A percentile compares a stretch with the other conserved stretches of the same genome.
Conservation (phyloP, 139 green algal species). For the Tetraselmis chui region DNA sequence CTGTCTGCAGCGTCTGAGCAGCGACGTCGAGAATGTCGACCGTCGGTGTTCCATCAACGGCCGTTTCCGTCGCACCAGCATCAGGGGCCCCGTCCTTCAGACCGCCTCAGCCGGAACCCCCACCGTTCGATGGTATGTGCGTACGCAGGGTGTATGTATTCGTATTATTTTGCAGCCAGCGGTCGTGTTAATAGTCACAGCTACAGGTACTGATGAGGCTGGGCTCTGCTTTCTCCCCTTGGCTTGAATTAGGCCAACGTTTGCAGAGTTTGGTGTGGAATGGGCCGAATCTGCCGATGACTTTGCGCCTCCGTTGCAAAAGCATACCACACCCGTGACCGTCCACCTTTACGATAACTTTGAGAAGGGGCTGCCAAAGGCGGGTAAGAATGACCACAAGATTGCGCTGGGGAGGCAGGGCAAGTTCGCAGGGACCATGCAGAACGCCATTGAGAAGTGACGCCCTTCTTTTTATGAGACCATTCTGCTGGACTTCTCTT, state of each 20-base stretch:
- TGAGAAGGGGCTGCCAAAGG: neutral
- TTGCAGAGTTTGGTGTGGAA: neutral
- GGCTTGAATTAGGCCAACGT: neutral
- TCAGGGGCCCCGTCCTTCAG: neutral
- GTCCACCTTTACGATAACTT: neutral
- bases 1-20: neutral
- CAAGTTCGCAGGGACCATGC: neutral
- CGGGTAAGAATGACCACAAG: neutral
- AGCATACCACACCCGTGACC: neutral
- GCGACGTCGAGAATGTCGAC: neutral
- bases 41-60: neutral
- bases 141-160: no score
- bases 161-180: no score
- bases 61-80: neutral
- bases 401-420: neutral
- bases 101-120: neutral
- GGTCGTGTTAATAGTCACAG: no score
- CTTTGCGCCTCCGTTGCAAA: neutral
- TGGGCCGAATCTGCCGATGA: neutral
- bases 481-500: no score
- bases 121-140: no score
- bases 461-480: no score
- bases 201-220: neutral
- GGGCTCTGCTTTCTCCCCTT: neutral
- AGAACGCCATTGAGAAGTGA: neutral